These are phyloP conservation scores for Porcisia deanei DNA, from an alignment of 208 protist species.

Conservation along the genomic window DNA sequence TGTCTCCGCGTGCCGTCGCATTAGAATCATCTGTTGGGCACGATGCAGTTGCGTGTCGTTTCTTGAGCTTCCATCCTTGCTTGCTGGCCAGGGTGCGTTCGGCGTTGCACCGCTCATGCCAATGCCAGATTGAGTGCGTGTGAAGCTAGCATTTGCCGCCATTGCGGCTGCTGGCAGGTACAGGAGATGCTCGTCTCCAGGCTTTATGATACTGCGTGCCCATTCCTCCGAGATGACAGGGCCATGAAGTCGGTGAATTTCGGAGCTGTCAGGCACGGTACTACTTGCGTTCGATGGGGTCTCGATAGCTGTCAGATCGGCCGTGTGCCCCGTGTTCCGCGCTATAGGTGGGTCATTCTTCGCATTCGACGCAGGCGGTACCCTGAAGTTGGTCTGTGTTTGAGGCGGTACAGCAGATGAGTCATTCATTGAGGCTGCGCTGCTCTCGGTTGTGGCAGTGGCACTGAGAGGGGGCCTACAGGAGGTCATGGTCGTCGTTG, in stretches of 20 bases:
- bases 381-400: neutral
- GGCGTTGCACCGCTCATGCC: slow-evolving; percentile 14
- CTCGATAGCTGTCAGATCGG: neutral
- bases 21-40: slow-evolving; percentile 26
- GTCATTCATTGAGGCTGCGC: slow-evolving; percentile 13
- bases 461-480: slow-evolving; percentile 8
- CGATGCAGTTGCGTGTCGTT: slow-evolving; percentile 31
- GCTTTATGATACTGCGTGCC: slow-evolving; percentile 73
- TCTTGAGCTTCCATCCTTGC: slow-evolving; percentile 8
- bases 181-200: slow-evolving; percentile 72
- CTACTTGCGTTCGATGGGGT: neutral
- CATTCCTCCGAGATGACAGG: slow-evolving; percentile 79
- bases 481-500: neutral
- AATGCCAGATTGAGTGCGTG: slow-evolving; percentile 8
- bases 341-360: slow-evolving; percentile 12
- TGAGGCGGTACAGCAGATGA: slow-evolving; percentile 9
- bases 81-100: slow-evolving; percentile 1
- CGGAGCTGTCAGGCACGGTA: neutral
- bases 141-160: slow-evolving; percentile 4
- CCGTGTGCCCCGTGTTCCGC: slow-evolving; percentile 13
- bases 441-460: slow-evolving; percentile 1
- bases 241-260: slow-evolving; percentile 15
- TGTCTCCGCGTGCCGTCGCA: slow-evolving; percentile 21
- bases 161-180: slow-evolving; percentile 31
- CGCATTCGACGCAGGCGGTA: neutral